Percentiles rank a stretch among this genome's conserved stretches.
Evolutionary conservation across 441 rosid genomes (phyloP).

Genomic region (Syzygium syzygioides): DNA sequence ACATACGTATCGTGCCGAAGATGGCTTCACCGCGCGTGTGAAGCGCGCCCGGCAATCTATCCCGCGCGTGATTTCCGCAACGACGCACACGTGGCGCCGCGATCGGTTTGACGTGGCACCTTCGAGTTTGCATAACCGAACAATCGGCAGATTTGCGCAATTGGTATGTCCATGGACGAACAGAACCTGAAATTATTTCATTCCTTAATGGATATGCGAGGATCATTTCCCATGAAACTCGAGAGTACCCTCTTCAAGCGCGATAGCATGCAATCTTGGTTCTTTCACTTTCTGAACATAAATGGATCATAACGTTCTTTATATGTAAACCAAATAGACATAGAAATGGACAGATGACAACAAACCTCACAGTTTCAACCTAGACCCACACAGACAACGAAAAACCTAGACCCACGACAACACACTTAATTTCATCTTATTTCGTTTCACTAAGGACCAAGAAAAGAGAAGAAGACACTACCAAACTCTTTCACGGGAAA

Average conservation of each 20-base stretch:
- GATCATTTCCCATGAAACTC: not conserved
- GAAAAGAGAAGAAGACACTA: not conserved
- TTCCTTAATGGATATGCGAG: not conserved
- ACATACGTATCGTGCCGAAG: not conserved
- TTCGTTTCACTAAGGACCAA: not conserved
- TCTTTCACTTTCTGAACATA: no score
- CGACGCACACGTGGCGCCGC: fast-evolving
- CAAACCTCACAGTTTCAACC: not conserved
- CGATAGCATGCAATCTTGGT: no score
- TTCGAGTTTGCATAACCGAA: not conserved
- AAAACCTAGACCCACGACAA: not conserved
- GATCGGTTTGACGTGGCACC: not conserved
- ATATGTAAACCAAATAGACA: not conserved
- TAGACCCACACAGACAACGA: not conserved
- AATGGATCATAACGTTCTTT: no score
- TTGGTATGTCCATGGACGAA: not conserved
- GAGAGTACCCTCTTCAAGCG: no score
- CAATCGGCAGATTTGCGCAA: not conserved
- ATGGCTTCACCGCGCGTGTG: not conserved
- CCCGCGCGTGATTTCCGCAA: not conserved
- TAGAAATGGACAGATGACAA: not conserved
- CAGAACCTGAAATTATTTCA: not conserved
- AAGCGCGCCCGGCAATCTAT: not conserved
- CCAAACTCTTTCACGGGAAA: not conserved
- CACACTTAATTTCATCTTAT: not conserved